Percentiles rank a stretch among this genome's conserved stretches.
Evolutionary conservation across 2,329 filamentous ascomycete genomes (phyloP).

Genomic region (Rhexocercosporidium sp.): DNA sequence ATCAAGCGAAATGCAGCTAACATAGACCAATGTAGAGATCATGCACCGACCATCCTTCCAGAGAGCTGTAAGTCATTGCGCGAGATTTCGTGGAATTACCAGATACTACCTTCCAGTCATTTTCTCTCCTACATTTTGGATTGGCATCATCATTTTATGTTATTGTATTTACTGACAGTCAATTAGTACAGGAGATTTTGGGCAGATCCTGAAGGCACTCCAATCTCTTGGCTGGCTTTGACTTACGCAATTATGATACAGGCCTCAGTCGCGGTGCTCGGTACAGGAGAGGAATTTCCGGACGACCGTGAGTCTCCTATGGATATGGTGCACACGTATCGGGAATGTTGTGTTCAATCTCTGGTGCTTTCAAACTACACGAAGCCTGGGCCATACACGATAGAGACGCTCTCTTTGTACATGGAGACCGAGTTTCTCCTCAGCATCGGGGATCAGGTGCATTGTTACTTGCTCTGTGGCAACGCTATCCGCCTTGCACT

Average conservation of each 20-base stretch:
- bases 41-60: constrained; percentile 59
- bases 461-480: constrained; percentile 58
- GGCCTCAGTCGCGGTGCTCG: constrained; percentile 48
- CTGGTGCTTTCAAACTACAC: constrained; percentile 56
- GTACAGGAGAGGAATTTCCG: constrained; percentile 52
- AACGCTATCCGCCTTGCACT: constrained; percentile 59
- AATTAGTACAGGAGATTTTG: constrained; percentile 56
- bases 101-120: background rate
- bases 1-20: constrained; percentile 16
- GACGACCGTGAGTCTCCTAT: constrained; percentile 50
- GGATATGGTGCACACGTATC: constrained; percentile 55
- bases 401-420: constrained; percentile 55
- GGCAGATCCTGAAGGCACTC: constrained; percentile 46
- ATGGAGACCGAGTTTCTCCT: constrained; percentile 59
- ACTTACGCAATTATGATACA: constrained; percentile 45
- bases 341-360: constrained; percentile 56
- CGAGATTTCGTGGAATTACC: too few relatives aligned
- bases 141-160: background rate
- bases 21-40: constrained; percentile 49
- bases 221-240: constrained; percentile 55
- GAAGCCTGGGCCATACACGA: constrained; percentile 53
- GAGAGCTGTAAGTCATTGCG: constrained; percentile 45
- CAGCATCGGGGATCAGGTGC: constrained; percentile 56
- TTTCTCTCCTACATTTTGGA: background rate
- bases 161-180: constrained; percentile 9